These are phyloP conservation scores for Thelonectria olida DNA, from an alignment of 2,329 filamentous ascomycete genomes.

Conservation along the genomic window DNA sequence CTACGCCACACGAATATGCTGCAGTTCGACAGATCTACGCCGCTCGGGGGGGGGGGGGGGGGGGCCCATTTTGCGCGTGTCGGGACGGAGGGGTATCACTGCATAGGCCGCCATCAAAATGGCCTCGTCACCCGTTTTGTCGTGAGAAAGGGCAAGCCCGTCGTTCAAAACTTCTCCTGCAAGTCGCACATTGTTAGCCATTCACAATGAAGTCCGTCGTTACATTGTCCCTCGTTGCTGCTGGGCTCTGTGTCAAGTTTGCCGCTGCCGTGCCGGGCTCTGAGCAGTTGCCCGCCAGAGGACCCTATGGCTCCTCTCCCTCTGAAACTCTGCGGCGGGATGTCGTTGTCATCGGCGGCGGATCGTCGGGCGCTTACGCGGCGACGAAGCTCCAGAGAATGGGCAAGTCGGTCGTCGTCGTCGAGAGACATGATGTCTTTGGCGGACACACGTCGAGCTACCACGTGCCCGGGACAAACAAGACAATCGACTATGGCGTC, in stretches of 20 bases:
- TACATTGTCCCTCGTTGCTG: constrained; percentile 30
- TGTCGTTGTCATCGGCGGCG: constrained; percentile 30
- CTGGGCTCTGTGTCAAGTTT: constrained; percentile 16
- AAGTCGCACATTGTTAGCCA: constrained; percentile 20
- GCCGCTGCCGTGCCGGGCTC: constrained; percentile 14
- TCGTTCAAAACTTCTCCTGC: constrained; percentile 5
- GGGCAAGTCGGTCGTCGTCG: constrained; percentile 27
- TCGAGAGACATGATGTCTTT: constrained; percentile 23
- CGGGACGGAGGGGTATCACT: constrained; percentile 27
- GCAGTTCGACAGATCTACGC: constrained; percentile 8
- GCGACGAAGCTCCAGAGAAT: constrained; percentile 30
- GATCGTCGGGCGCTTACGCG: constrained; percentile 29
- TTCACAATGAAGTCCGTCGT: constrained; percentile 29
- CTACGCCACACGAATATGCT: constrained; percentile 15
- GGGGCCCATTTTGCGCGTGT: neutral
- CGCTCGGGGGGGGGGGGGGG: neutral
- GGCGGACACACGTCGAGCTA: constrained; percentile 31
- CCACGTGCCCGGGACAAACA: constrained; percentile 24
- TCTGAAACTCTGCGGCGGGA: constrained; percentile 18
- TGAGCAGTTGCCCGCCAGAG: neutral
- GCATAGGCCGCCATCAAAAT: constrained; percentile 30
- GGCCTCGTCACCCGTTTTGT: constrained; percentile 19
- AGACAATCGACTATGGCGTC: constrained; percentile 31
- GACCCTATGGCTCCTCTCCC: neutral
- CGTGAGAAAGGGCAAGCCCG: neutral